Base-by-base conservation (phyloP, 805 yeast species). In the Debaryomyces tyrocola region DNA sequence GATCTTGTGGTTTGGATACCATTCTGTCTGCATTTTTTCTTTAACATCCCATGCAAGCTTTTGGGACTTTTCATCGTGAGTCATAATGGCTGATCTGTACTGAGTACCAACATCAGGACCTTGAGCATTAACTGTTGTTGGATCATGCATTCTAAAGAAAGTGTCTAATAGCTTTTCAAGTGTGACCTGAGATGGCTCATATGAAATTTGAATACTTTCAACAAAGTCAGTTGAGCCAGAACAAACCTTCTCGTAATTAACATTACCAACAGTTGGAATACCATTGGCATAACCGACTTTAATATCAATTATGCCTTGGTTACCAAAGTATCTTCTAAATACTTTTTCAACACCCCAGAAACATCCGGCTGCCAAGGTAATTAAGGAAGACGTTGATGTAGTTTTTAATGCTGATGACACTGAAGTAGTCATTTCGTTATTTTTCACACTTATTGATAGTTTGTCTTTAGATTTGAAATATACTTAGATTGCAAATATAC, bases 221-320 rank as follows among this genome's bases (percentile, higher is more conserved):
- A 96, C 96, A 59, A 64, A 71, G 20, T 81, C 77, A 0, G 97
- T 90, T n/a, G 74, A 71, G 24, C 91, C 92, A 4, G 79, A 64
- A 64, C 96, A 87, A 3, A 92, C 97, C 45, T 77, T 69, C 55
- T 80, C 75, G 69, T 92, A 92, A 34, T 58, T 56, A 11, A 71
- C 67, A 24, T 57, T 49, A 14, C 59, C 59, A 5, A 58, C 41
- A 1, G 80, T 67, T 17, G 91, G 90, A 36, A 66, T 58, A 9
- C 98, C 98, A 53, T 94, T 95, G 39, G 96, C 87, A 65, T 84
- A 94, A 2, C 99, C 99, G 10, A 92, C 98, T 60, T 81, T 83
- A 37, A 84, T 75, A 60, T 88, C 97, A 9, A 84, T 61, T 17
- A 92, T 65, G 28, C 89, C 90, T 59, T 78, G 82, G 43, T 67